These are phyloP conservation scores for Incumbomyces lentus DNA, from an alignment of 2,329 filamentous ascomycete species.

Conservation along the genomic window DNA sequence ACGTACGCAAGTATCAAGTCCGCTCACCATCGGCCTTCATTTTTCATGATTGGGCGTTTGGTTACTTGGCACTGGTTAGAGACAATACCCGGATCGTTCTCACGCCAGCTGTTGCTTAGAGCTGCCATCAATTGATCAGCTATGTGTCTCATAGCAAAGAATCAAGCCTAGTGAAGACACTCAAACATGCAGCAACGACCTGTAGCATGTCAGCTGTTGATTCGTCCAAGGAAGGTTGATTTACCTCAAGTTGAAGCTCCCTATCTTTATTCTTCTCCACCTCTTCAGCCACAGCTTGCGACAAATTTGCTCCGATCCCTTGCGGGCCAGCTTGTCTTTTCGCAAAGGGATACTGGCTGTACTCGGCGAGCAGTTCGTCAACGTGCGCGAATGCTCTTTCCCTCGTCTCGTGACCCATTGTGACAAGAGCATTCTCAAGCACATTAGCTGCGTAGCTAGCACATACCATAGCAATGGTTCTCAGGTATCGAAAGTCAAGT, in stretches of 20 bases:
- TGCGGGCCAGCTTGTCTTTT: slow-evolving; percentile 64
- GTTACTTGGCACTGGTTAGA: too few relatives aligned
- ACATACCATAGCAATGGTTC: slow-evolving; percentile 93
- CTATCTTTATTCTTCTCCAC: slow-evolving; percentile 78
- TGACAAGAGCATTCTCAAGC: slow-evolving; percentile 91
- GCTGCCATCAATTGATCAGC: background rate
- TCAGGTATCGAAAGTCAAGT: slow-evolving; percentile 84
- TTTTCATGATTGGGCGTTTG: too few relatives aligned
- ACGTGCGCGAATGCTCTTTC: slow-evolving; percentile 95
- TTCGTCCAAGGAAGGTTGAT: slow-evolving; percentile 18
- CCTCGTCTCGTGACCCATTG: slow-evolving; percentile 82
- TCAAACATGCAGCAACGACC: slow-evolving; percentile 87
- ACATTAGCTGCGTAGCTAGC: slow-evolving; percentile 97
- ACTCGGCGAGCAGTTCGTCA: slow-evolving; percentile 88
- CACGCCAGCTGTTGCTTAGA: background rate
- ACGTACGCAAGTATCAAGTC: too few relatives aligned
- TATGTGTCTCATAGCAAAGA: slow-evolving; percentile 61
- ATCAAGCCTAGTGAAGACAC: slow-evolving; percentile 94
- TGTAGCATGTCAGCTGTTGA: slow-evolving; percentile 22
- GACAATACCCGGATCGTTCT: too few relatives aligned
- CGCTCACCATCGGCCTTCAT: too few relatives aligned
- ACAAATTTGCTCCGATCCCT: slow-evolving; percentile 85
- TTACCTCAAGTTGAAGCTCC: slow-evolving; percentile 89
- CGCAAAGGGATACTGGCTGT: slow-evolving; percentile 95
- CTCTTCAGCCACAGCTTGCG: slow-evolving; percentile 78